Base-by-base conservation (phyloP, 192 early-diverging fungal genomes). In the Jimgerdemannia lactiflua region DNA sequence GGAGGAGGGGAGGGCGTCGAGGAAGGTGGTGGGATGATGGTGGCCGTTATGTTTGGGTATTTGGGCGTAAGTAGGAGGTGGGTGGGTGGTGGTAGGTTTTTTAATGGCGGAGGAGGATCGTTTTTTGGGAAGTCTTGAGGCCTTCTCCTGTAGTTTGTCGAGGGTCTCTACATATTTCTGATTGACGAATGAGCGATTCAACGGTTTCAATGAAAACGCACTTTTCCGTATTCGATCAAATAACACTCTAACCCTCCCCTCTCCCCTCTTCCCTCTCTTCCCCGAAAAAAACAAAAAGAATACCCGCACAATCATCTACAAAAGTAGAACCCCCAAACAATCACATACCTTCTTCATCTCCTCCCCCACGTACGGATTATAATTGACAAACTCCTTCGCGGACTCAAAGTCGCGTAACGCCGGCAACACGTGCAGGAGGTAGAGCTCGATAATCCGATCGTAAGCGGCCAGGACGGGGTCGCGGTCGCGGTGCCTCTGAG, bases 331-430 rank as follows among this genome's bases (percentile, higher is more conserved):
- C n/a, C 64, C 11, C 64, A 64, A 14, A n/a, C 64, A 64, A 64
- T 64, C 64, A 72, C 3, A 72, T 76, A 82, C 81, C 73, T 74
- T 64, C 54, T 77, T 83, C 43, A 71, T 71, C 9, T 74, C 63
- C 42, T 79, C 75, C 10, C 75, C 43, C 11, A 79, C 39, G 49
- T 76, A 72, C 19, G 78, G 43, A 39, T 83, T 83, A 43, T 79
- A 83, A 49, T 83, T 70, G 43, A 83, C 40, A 39, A 83, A 83
- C 14, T 72, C 44, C 39, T n/a, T 63, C 40, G 78, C 77, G 43
- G 81, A 79, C 17, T 76, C 75, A 70, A 59, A 83, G 39, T 83
- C 81, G 19, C 72, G 64, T 42, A 75, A 19, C 29, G 59, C 43
- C 64, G 73, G 69, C 40, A 83, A 19, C 4, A 77, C 72, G 17